A percentile compares a stretch with the other conserved stretches of the same genome.
Evolutionary conservation across 1,284 basidiomycete species (phyloP).

Genomic region (Marasmius fiardii): DNA sequence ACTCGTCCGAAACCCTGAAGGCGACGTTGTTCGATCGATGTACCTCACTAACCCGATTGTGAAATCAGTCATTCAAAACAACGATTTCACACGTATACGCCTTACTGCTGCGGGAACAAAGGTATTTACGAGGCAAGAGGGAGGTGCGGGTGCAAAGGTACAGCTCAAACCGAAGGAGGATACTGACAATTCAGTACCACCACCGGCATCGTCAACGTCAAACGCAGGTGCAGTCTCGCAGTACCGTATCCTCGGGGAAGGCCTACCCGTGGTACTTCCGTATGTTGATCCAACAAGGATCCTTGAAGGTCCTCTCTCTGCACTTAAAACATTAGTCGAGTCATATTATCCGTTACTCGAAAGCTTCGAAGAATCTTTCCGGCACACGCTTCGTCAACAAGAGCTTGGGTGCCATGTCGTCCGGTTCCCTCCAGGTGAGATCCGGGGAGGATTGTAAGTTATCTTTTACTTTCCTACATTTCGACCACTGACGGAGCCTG

Average conservation of each 20-base stretch:
- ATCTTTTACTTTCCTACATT: background rate
- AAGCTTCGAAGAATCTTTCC: slow-evolving; percentile 61
- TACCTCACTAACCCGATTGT: slow-evolving; percentile 90
- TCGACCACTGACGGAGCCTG: slow-evolving; percentile 5
- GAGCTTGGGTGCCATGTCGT: slow-evolving; percentile 75
- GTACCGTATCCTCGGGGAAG: slow-evolving; percentile 83
- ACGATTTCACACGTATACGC: slow-evolving; percentile 84
- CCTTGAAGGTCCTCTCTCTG: slow-evolving; percentile 53
- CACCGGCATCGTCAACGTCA: background rate
- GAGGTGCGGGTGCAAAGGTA: slow-evolving; percentile 16
- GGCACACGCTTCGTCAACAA: slow-evolving; percentile 42
- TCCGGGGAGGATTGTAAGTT: slow-evolving; percentile 53
- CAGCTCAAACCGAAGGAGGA: background rate
- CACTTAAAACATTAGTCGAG: slow-evolving; percentile 67
- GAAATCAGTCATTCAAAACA: slow-evolving; percentile 75
- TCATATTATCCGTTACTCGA: slow-evolving; percentile 76
- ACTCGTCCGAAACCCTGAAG: slow-evolving; percentile 86
- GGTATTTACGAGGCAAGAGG: slow-evolving; percentile 71
- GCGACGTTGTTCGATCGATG: slow-evolving; percentile 77
- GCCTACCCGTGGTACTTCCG: slow-evolving; percentile 78
- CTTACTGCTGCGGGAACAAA: slow-evolving; percentile 93
- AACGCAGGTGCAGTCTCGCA: slow-evolving; percentile 46
- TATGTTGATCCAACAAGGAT: slow-evolving; percentile 70
- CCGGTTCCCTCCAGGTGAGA: slow-evolving; percentile 55
- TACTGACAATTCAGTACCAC: background rate